Evolutionary conservation across 148 eudicot genomes (phyloP), one percentile per base, ranked within the genome.

Genomic region (Rheum nobile): DNA sequence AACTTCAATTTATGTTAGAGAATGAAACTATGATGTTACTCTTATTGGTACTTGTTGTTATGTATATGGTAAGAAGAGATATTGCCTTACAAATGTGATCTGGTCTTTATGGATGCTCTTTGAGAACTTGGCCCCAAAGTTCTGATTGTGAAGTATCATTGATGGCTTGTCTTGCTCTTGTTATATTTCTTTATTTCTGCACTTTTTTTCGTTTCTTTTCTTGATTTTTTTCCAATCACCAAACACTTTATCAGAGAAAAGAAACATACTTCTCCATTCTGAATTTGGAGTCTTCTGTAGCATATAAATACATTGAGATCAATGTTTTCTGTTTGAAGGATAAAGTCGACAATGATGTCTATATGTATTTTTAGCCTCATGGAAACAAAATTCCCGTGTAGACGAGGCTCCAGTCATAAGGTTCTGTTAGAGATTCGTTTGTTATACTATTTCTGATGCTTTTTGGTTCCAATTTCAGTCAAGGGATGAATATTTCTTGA

Each of bases 401-500:
- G 35, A 26, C 4, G 6, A 61, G 34, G 67, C 37, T 54, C 17
- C 9, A 59, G 6, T 29, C 67, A 12, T 29, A 29, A 61, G 8
- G 57, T n/a, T 50, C 7, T 50, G 57, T 50, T 0, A 50, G 67
- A 28, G 67, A 28, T 61, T 50, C 67, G 7, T 29, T 61, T 61
- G 37, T 13, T 61, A 24, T 8, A 59, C 26, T 2, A 1, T 59
- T 26, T 59, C 34, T 59, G 29, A 59, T 59, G 17, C 67, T 75
- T 44, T 41, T 13, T 71, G 43, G 11, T 74, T 54, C 31, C 39
- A 35, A 79, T 72, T 84, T 72, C 86, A 95, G 98, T 83, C 84
- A 50, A 86, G 84, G 77, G 98, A 95, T 74, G 29, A 74, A 78
- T 95, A 95, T 84, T 87, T 91, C 75, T 39, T 91, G 87, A 78